These are phyloP conservation scores for Babesia bovis DNA, from an alignment of 169 alveolate genomes.

Conservation along the genomic window DNA sequence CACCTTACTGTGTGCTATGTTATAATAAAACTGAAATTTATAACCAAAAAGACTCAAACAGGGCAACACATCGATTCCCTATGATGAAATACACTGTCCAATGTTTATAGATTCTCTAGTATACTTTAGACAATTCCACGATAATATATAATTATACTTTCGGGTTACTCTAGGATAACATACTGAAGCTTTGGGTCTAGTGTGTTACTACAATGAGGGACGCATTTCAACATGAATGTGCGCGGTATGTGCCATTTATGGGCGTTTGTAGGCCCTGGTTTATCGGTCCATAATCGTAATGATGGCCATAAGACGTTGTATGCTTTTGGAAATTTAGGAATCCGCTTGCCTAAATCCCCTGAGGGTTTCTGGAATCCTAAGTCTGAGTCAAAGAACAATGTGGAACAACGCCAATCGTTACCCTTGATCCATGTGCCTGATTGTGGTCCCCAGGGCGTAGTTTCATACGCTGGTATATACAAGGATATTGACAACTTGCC, in stretches of 20 bases:
- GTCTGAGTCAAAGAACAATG: neutral
- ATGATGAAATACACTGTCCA: no score
- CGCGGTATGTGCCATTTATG: constrained; percentile 19
- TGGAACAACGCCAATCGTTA: neutral
- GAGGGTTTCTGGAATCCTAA: neutral
- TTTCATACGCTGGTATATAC: constrained; percentile 30
- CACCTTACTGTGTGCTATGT: no score
- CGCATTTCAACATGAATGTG: constrained; percentile 13
- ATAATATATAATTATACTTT: no score
- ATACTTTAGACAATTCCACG: no score
- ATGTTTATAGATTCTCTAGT: no score
- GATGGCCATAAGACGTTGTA: neutral
- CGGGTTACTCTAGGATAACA: no score
- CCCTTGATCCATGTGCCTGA: constrained; percentile 21
- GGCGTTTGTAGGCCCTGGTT: constrained; percentile 12
- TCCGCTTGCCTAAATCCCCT: constrained; percentile 23
- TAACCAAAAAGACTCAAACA: no score
- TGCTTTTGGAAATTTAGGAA: neutral
- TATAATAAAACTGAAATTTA: no score
- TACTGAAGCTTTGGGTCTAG: no score
- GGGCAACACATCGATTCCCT: no score
- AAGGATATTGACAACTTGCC: constrained; percentile 26
- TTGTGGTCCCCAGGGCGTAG: constrained; percentile 21
- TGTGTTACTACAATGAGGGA: no score
- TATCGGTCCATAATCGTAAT: neutral